Evolutionary conservation across 208 protist genomes (phyloP).

Genomic region (Eutreptiella sp.): DNA sequence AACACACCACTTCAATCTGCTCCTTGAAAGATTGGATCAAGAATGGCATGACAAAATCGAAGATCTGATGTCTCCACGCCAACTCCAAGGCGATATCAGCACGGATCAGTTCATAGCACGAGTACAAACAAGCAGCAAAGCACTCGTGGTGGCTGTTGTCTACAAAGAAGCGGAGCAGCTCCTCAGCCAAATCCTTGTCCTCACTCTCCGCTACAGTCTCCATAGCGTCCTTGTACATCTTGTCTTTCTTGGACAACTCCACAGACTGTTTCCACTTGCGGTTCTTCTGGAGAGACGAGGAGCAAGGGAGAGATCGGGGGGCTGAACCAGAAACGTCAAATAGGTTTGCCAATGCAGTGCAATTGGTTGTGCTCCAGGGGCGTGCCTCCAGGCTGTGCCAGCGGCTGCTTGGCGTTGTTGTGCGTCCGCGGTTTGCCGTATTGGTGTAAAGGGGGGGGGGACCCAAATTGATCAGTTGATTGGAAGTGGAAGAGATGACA

Average conservation of each 20-base stretch:
- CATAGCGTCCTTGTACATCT: conserved; percentile 96
- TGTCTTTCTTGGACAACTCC: conserved; percentile 92
- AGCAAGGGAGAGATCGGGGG: neutral
- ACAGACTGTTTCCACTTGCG: conserved; percentile 82
- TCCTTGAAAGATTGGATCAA: conserved; percentile 93
- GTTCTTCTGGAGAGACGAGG: conserved; percentile 62
- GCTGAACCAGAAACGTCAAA: neutral
- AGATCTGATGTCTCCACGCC: conserved; percentile 94
- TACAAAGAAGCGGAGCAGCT: conserved; percentile 96
- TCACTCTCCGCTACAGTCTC: conserved; percentile 90
- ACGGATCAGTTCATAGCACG: conserved; percentile 91
- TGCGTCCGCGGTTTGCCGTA: too few species aligned
- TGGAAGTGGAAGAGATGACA: too few species aligned
- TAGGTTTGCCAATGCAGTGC: too few species aligned
- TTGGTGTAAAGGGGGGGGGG: too few species aligned
- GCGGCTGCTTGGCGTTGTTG: too few species aligned
- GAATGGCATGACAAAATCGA: conserved; percentile 98
- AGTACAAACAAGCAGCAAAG: conserved; percentile 92
- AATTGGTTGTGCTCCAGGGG: too few species aligned
- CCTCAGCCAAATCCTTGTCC: conserved; percentile 79
- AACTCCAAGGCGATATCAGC: conserved; percentile 95
- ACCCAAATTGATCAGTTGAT: too few species aligned
- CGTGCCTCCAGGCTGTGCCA: too few species aligned
- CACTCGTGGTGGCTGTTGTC: conserved; percentile 69
- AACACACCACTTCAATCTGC: too few species aligned